These are phyloP conservation scores for Oldenlandia corymbosa DNA, from an alignment of 257 asterid species.

Conservation along the genomic window DNA sequence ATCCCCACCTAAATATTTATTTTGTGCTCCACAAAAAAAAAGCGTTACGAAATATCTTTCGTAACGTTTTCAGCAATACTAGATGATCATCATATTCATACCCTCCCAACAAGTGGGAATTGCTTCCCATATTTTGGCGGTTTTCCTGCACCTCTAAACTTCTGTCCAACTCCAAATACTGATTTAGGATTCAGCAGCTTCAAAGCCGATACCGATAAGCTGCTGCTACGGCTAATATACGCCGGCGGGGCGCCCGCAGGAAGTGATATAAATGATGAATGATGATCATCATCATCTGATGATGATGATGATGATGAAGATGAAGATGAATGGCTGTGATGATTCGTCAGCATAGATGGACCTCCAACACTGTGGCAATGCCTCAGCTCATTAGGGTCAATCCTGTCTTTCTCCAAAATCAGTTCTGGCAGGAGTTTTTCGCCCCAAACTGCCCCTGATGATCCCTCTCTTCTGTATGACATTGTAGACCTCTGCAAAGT, in stretches of 20 bases:
- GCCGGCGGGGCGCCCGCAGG: too few relatives aligned
- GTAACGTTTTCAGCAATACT: too few relatives aligned
- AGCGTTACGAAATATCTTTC: too few relatives aligned
- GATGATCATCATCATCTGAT: too few relatives aligned
- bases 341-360: neutral
- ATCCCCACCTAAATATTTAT: too few relatives aligned
- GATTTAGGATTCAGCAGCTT: constrained; percentile 10
- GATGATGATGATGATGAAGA: neutral
- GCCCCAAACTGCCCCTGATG: constrained; percentile 8
- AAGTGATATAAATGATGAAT: too few relatives aligned
- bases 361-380: constrained; percentile 5
- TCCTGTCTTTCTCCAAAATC: neutral
- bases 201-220: constrained; percentile 1
- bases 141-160: neutral
- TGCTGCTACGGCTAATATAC: constrained; percentile 12
- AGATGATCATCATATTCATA: neutral
- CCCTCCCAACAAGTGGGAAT: neutral
- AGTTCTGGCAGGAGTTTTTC: constrained; percentile 7
- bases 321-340: neutral
- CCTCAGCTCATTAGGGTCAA: constrained; percentile 3
- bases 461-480: constrained; percentile 11
- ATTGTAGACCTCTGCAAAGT: constrained; percentile 4
- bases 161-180: constrained; percentile 4
- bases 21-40: too few relatives aligned
- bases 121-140: constrained; percentile 5